phyloP scores from a whole-genome alignment of 805 yeast genomes.

The Candida multigemmis region DNA sequence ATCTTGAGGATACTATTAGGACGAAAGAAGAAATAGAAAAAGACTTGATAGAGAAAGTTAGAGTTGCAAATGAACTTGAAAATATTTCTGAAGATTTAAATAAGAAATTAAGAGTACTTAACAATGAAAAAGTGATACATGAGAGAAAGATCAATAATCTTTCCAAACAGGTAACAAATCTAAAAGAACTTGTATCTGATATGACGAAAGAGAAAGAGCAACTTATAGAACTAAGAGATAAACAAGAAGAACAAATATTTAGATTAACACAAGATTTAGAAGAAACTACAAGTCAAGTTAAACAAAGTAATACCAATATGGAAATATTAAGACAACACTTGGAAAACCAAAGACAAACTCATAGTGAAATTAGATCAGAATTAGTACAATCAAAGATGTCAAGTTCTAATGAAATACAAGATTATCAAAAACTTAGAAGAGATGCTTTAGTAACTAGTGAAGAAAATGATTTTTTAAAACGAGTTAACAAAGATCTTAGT shows the following conservation, averaged over 20 bases:
- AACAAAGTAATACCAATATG: constrained; percentile 17
- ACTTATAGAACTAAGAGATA: constrained; percentile 32
- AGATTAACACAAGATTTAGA: constrained; percentile 17
- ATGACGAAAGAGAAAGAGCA: constrained; percentile 55
- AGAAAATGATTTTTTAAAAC: constrained; percentile 58
- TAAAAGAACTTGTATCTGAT: constrained; percentile 53
- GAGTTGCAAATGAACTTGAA: constrained; percentile 33
- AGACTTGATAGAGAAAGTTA: constrained; percentile 26
- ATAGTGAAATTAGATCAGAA: constrained; percentile 24
- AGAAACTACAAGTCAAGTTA: constrained; percentile 12
- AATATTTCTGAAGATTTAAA: constrained; percentile 14
- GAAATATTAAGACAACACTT: constrained; percentile 24
- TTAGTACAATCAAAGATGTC: constrained; percentile 20
- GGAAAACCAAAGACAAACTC: constrained; percentile 21
- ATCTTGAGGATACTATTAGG: constrained; percentile 38
- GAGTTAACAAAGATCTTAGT: constrained; percentile 43
- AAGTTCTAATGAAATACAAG: constrained; percentile 18
- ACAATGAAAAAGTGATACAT: constrained; percentile 22
- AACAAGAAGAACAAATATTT: constrained; percentile 20
- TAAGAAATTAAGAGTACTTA: constrained; percentile 18
- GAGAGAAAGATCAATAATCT: constrained; percentile 27
- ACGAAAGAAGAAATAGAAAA: constrained; percentile 16
- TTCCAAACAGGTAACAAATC: constrained; percentile 42
- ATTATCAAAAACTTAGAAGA: constrained; percentile 31
- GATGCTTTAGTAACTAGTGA: constrained; percentile 50